Base-by-base conservation (phyloP, 2,329 filamentous ascomycete species). In the Botryotinia calthae region DNA sequence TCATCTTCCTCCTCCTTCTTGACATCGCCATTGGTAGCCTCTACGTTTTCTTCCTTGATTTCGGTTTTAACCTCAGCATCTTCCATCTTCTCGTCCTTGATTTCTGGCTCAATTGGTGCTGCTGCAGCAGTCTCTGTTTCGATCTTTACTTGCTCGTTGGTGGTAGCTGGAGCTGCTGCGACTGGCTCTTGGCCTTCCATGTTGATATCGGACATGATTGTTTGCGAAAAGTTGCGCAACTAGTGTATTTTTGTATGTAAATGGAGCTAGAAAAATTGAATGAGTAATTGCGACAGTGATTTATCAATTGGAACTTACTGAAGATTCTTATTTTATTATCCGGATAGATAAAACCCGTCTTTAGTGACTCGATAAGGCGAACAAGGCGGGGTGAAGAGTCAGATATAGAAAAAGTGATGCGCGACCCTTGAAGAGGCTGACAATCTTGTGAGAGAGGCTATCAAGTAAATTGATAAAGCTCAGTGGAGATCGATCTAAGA, bases 331-430 rank as follows among this genome's bases (percentile, higher is more conserved):
- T 59, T 66, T 51, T 51, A 48, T n/a, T 46, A 37, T 61, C 51
- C 25, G 8, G 59, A 46, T 68, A 74, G 66, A 72, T 73, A 65
- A 74, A 64, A 73, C 31, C 44, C 62, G 63, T 62, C 66, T 46
- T 65, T 3, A 51, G 31, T 73, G 71, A 73, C 69, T 75, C 70
- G 63, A 72, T 64, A 73, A 72, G 69, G 54, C 62, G 62, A 70
- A 64, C 73, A 74, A 78, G 75, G 78, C 78, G 78, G 78, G 78
- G 78, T 78, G 65, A 70, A 75, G 64, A 69, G 73, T 71, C 58
- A 65, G 67, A 66, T 72, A 73, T n/a, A 67, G 42, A 66, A 68
- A 70, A 46, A 65, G 54, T 28, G 42, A 42, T 58, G 64, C 42
- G 46, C 64, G 46, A 54, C 34, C 64, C 34, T 67, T 54, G 48